These are phyloP conservation scores for Dictyostelium intermedium DNA, from an alignment of 78 protist species.

Conservation along the genomic window DNA sequence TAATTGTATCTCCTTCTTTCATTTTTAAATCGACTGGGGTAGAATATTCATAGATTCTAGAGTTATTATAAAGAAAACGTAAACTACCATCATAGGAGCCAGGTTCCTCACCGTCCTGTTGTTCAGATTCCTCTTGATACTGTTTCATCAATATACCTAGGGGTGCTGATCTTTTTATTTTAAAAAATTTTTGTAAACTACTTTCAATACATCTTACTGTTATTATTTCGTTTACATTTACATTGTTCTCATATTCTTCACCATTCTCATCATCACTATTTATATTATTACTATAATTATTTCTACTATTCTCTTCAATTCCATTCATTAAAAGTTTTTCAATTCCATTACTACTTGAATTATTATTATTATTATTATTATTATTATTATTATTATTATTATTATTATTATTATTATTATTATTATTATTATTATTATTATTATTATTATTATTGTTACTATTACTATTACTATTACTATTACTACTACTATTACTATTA, in stretches of 20 bases:
- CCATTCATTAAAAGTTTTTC: not conserved
- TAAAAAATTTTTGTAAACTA: not conserved
- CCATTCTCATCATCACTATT: not conserved
- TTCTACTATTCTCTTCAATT: not conserved
- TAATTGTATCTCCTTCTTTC: not conserved
- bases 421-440: not conserved
- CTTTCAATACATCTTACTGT: slow-evolving; percentile 5
- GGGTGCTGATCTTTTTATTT: not conserved
- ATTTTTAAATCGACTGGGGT: not conserved
- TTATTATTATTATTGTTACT: not conserved
- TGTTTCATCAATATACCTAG: not conserved
- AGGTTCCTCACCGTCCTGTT: not conserved
- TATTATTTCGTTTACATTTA: not conserved
- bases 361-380: too few relatives aligned
- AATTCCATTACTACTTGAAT: not conserved
- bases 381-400: not conserved
- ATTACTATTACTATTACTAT: not conserved
- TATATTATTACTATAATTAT: not conserved
- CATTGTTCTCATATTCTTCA: not conserved
- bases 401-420: not conserved
- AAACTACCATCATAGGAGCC: not conserved
- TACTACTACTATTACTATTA: not conserved
- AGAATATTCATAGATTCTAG: not conserved
- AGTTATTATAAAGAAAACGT: not conserved
- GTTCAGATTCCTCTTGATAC: not conserved